Evolutionary conservation across 768 basidiomycete genomes (phyloP).

Genomic region (Boletales sp.): DNA sequence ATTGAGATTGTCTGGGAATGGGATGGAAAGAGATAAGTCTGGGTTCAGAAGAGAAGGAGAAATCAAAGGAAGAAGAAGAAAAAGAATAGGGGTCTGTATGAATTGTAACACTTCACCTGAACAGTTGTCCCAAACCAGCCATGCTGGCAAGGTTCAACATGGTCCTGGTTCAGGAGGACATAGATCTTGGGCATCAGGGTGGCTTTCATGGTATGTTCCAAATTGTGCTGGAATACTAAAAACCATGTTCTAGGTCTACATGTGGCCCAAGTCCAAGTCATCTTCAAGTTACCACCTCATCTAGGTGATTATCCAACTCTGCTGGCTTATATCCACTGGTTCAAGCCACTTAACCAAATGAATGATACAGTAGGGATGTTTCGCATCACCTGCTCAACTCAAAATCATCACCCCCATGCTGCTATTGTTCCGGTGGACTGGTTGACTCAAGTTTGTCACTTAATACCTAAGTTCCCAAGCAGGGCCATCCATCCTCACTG

Average conservation of each 20-base stretch:
- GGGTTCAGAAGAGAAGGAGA: too few relatives aligned
- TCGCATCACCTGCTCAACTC: too few relatives aligned
- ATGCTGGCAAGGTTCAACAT: too few relatives aligned
- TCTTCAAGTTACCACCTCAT: conserved; percentile 23
- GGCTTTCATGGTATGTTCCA: not conserved
- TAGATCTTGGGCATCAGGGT: not conserved
- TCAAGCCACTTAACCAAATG: not conserved
- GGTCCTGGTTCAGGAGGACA: too few relatives aligned
- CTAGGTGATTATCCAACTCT: conserved; percentile 12
- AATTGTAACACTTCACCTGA: not conserved
- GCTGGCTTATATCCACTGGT: conserved; percentile 29
- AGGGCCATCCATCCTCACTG: not conserved
- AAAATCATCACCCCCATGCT: not conserved
- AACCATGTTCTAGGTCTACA: conserved; percentile 12
- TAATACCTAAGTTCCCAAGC: not conserved
- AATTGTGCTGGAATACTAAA: too few relatives aligned
- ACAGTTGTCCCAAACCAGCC: not conserved
- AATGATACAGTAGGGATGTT: too few relatives aligned
- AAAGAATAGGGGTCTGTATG: too few relatives aligned
- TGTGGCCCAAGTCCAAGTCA: conserved; percentile 24
- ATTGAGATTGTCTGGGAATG: too few relatives aligned
- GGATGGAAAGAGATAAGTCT: too few relatives aligned
- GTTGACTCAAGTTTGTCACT: not conserved
- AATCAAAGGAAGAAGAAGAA: too few relatives aligned
- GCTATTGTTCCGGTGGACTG: not conserved